A percentile compares a stretch with the other conserved stretches of the same genome.
Conservation (phyloP, 1,284 basidiomycete species). For the Sutorius eximius region DNA sequence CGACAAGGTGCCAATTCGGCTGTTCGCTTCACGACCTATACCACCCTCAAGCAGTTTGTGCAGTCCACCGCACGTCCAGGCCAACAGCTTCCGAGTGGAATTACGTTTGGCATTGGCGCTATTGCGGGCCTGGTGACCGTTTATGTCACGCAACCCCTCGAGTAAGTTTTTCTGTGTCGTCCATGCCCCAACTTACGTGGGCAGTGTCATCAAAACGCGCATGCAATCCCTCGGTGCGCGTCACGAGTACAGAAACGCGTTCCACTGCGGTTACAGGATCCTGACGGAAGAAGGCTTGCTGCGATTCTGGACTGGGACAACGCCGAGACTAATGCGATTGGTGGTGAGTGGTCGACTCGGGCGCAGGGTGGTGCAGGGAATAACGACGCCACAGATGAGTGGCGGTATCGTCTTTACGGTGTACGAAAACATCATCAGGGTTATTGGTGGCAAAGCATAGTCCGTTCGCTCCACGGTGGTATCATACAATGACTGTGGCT, state of each 20-base stretch:
- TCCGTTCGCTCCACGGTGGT: neutral
- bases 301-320: slow-evolving; percentile 96
- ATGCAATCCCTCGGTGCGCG: slow-evolving; percentile 93
- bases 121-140: slow-evolving; percentile 94
- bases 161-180: slow-evolving; percentile 52
- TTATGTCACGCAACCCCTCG: slow-evolving; percentile 91
- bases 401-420: slow-evolving; percentile 96
- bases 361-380: neutral
- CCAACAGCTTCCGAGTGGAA: slow-evolving; percentile 79
- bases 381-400: slow-evolving; percentile 57
- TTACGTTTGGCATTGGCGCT: slow-evolving; percentile 94
- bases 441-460: slow-evolving; percentile 36
- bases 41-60: slow-evolving; percentile 89
- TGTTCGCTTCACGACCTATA: slow-evolving; percentile 95
- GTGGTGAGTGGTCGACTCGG: slow-evolving; percentile 59
- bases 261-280: slow-evolving; percentile 92
- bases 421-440: slow-evolving; percentile 77
- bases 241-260: slow-evolving; percentile 84
- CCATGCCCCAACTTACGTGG: neutral
- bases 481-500: neutral
- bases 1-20: slow-evolving; percentile 97
- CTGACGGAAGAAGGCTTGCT: slow-evolving; percentile 86
- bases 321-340: slow-evolving; percentile 81
- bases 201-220: slow-evolving; percentile 92
- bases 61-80: slow-evolving; percentile 84